Conservation (phyloP, 345 rosid genomes). For the Populus alba region DNA sequence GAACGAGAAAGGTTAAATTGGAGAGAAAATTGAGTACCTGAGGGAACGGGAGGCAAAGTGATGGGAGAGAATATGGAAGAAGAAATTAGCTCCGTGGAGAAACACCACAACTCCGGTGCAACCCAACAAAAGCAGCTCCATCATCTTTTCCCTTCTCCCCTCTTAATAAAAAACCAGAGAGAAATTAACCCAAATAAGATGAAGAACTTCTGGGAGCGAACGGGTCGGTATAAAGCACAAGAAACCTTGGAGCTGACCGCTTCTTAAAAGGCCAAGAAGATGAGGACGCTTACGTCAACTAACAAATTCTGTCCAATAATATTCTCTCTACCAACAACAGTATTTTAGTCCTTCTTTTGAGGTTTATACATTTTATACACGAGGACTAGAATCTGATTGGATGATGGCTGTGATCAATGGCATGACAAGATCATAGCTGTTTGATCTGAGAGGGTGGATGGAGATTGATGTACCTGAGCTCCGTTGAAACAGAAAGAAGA, state of each 20-base stretch:
- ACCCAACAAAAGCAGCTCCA: slow-evolving; percentile 52
- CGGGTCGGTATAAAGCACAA: too few relatives aligned
- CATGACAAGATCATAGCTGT: too few relatives aligned
- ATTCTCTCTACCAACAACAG: too few relatives aligned
- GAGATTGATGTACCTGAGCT: neutral
- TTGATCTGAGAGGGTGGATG: neutral
- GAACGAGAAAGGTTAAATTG: neutral
- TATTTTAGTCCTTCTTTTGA: neutral
- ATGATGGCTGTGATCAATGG: neutral
- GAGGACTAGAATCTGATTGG: neutral
- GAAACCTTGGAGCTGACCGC: too few relatives aligned
- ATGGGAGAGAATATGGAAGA: slow-evolving; percentile 54
- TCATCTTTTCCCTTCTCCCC: slow-evolving; percentile 22
- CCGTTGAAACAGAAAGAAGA: neutral
- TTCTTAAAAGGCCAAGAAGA: too few relatives aligned
- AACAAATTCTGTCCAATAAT: too few relatives aligned
- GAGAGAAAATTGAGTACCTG: slow-evolving; percentile 28
- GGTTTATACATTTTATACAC: neutral
- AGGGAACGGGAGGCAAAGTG: slow-evolving; percentile 49
- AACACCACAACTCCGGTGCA: slow-evolving; percentile 57
- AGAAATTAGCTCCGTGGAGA: slow-evolving; percentile 63
- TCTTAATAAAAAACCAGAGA: neutral
- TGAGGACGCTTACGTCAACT: too few relatives aligned
- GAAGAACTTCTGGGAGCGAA: too few relatives aligned
- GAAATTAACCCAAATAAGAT: neutral